These are phyloP conservation scores for Verticillium nonalfalfae DNA, from an alignment of 2,329 filamentous ascomycete genomes.

Conservation along the genomic window DNA sequence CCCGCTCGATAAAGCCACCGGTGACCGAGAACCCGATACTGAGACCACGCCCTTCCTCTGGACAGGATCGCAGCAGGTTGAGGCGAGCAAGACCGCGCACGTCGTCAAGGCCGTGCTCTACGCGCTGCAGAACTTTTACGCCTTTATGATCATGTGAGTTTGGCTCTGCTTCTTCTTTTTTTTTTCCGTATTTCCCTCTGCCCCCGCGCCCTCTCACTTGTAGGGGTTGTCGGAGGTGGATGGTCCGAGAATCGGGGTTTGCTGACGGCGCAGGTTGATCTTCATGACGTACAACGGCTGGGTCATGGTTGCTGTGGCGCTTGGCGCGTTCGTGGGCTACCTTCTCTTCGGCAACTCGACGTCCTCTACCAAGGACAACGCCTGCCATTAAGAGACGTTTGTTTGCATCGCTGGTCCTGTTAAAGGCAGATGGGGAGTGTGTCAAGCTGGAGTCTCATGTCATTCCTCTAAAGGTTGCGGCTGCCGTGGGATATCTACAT, in stretches of 20 bases:
- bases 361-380: constrained; percentile 74
- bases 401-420: no score
- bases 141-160: constrained; percentile 98
- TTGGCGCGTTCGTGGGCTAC: constrained; percentile 87
- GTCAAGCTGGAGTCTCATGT: neutral
- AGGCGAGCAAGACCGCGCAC: constrained; percentile 61
- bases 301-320: constrained; percentile 87
- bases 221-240: neutral
- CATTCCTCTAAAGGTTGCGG: neutral
- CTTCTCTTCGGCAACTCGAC: constrained; percentile 68
- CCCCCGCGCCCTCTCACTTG: no score
- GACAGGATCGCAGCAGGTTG: constrained; percentile 65
- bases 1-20: neutral
- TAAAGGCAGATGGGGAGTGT: no score
- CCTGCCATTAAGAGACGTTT: constrained; percentile 66
- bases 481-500: neutral
- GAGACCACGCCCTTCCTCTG: constrained; percentile 57
- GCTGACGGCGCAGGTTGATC: constrained; percentile 59
- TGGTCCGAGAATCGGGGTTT: neutral
- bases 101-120: constrained; percentile 79
- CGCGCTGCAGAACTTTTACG: constrained; percentile 93
- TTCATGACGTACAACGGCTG: constrained; percentile 99
- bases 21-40: constrained; percentile 41
- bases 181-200: no score
- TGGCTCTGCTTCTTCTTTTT: neutral